Percentiles rank a stretch among this genome's conserved stretches.
These are phyloP conservation scores for Rhododendron ferrugineum DNA, from an alignment of 148 eudicot genomes.

Conservation along the genomic window DNA sequence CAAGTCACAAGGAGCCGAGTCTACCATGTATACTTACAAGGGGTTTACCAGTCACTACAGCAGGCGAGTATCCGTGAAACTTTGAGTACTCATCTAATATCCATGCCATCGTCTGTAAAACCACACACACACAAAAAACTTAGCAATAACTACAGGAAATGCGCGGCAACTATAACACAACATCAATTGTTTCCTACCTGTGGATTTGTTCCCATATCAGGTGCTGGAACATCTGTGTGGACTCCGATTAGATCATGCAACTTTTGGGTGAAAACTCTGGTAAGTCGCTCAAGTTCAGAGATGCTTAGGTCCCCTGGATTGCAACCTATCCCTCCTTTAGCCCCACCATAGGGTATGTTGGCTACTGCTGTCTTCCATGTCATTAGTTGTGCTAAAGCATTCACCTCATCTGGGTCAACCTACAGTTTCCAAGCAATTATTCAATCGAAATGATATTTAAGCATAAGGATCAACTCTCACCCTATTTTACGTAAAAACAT, in stretches of 20 bases:
- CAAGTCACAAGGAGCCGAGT: neutral
- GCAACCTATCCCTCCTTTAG: conserved; percentile 99
- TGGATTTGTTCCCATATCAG: conserved; percentile 98
- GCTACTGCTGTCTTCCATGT: conserved; percentile 99
- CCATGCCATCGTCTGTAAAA: conserved; percentile 98
- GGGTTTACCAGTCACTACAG: conserved; percentile 98
- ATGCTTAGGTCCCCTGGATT: conserved; percentile 68
- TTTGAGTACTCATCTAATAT: conserved; percentile 96
- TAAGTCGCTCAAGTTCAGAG: conserved; percentile 86
- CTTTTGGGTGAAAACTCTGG: conserved; percentile 95
- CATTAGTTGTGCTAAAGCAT: conserved; percentile 96
- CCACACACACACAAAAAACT: neutral
- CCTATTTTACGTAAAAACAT: too few relatives aligned
- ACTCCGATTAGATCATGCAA: conserved; percentile 92
- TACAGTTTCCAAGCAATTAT: conserved; percentile 14
- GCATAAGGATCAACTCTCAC: neutral
- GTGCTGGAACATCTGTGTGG: conserved; percentile 98
- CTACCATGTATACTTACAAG: conserved; percentile 46
- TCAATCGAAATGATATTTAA: neutral
- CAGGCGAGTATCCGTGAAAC: conserved; percentile 97
- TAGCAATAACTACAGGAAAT: neutral
- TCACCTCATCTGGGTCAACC: conserved; percentile 99
- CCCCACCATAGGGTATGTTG: conserved; percentile 97
- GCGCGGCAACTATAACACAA: neutral
- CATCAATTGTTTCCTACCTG: conserved; percentile 39